Evolutionary conservation across 768 basidiomycete species (phyloP), one percentile per base, ranked within the genome.

Genomic region (Mycena rebaudengoi): DNA sequence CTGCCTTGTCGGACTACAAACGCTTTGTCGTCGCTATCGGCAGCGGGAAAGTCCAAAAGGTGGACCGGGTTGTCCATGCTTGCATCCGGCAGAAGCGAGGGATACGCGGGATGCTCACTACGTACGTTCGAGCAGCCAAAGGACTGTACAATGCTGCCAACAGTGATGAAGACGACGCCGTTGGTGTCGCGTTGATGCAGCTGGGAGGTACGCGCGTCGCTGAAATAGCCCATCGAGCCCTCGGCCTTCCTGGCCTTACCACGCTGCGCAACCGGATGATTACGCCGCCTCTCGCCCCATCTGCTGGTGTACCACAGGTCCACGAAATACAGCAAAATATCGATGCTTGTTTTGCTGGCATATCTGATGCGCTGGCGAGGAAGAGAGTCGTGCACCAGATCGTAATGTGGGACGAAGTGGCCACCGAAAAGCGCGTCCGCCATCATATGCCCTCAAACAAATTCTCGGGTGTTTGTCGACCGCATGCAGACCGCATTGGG

Each of bases 331-430:
- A 67, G 46, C 26, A 37, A 25, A 73, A 71, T 56, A 53, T 66
- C 37, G 39, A 26, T 6, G 53, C 66, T 5, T 59, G 61, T 45
- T 70, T 67, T 50, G 57, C 40, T 11, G 40, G 39, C 18, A 55
- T 70, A 12, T 39, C 20, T 11, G 48, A 48, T 12, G 33, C 45
- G 18, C 16, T 65, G 33, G 32, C 50, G 29, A 25, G 60, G 25
- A 33, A 65, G 21, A 66, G 37, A 51, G 60, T 59, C 7, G 35
- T 68, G 5, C 74, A 76, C 48, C 45, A 62, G 14, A 66, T 76
- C 13, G 3, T 72, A 40, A 74, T 74, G 73, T 67, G 75, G 48
- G 73, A 78, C 55, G 71, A 78, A 59, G 5, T 78, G 21, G 69
- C 69, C 1, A 60, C 58, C 0, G 71, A 78, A 39, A 71, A 74